These are phyloP conservation scores for Aspergillus floridensis DNA, from an alignment of 2,329 filamentous ascomycete genomes.

Conservation along the genomic window DNA sequence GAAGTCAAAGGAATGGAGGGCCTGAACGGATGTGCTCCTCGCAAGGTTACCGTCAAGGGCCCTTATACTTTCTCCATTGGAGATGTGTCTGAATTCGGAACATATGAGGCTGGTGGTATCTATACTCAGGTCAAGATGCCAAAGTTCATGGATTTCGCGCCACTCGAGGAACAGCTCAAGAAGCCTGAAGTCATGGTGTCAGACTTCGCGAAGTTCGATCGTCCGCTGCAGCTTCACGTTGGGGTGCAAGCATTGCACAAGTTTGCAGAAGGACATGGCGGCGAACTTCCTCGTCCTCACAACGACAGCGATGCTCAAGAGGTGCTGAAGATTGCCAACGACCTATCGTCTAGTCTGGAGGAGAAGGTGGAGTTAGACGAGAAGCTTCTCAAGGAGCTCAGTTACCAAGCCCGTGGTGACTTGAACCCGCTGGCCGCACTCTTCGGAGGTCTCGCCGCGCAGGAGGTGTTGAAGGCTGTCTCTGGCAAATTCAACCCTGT, in stretches of 20 bases:
- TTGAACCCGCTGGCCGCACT: constrained; percentile 89
- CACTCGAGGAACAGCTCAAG: constrained; percentile 72
- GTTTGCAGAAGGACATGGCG: constrained; percentile 70
- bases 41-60: constrained; percentile 89
- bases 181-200: constrained; percentile 88
- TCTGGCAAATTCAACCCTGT: constrained; percentile 98
- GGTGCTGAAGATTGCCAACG: constrained; percentile 71
- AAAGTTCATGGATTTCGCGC: constrained; percentile 85
- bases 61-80: constrained; percentile 98
- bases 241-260: constrained; percentile 90
- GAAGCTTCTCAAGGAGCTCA: constrained; percentile 87
- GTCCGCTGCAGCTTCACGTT: constrained; percentile 85
- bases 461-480: constrained; percentile 94
- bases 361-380: constrained; percentile 83
- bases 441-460: constrained; percentile 88
- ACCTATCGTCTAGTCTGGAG: constrained; percentile 63
- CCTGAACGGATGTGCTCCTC: constrained; percentile 77
- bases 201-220: constrained; percentile 97
- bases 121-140: constrained; percentile 99
- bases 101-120: constrained; percentile 83
- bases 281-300: constrained; percentile 75
- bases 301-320: constrained; percentile 79
- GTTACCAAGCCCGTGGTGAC: constrained; percentile 90
- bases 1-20: constrained; percentile 90
- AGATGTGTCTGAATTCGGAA: constrained; percentile 80